phyloP scores from a whole-genome alignment of 2,329 filamentous ascomycete genomes.

The Penicillium sp. region DNA sequence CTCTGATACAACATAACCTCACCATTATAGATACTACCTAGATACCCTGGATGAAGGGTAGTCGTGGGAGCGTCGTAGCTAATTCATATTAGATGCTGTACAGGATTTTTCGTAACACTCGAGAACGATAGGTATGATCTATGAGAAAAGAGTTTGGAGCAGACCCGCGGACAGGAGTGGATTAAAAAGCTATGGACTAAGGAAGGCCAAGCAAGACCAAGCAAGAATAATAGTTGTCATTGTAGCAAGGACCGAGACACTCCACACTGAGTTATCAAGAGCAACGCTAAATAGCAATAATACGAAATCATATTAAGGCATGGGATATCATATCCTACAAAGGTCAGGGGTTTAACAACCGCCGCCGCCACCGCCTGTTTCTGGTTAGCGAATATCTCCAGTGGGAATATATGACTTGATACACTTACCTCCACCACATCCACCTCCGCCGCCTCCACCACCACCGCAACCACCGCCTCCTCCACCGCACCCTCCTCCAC shows the following conservation, averaged over 20 bases:
- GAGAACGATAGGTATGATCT: too few relatives aligned
- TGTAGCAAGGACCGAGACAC: not conserved
- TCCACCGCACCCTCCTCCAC: constrained; percentile 30
- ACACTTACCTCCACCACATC: constrained; percentile 11
- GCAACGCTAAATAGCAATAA: not conserved
- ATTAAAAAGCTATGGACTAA: too few relatives aligned
- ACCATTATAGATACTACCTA: too few relatives aligned
- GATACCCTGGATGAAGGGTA: too few relatives aligned
- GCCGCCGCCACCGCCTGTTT: constrained; percentile 3
- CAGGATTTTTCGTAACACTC: too few relatives aligned
- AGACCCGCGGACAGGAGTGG: too few relatives aligned
- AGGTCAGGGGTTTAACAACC: not conserved
- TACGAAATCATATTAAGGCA: not conserved
- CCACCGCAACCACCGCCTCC: constrained; percentile 27
- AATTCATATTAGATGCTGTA: not conserved
- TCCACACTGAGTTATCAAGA: not conserved
- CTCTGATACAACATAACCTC: too few relatives aligned
- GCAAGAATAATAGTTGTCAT: not conserved
- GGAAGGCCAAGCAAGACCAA: too few relatives aligned
- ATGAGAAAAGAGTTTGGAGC: too few relatives aligned
- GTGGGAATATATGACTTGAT: not conserved
- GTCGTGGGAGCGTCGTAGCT: too few relatives aligned
- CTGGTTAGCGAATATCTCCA: not conserved
- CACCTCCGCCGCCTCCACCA: constrained; percentile 18
- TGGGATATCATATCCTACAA: not conserved